A percentile compares a stretch with the other conserved stretches of the same genome.
These are phyloP conservation scores for Lepiota subincarnata DNA, from an alignment of 768 basidiomycete genomes.

Conservation along the genomic window DNA sequence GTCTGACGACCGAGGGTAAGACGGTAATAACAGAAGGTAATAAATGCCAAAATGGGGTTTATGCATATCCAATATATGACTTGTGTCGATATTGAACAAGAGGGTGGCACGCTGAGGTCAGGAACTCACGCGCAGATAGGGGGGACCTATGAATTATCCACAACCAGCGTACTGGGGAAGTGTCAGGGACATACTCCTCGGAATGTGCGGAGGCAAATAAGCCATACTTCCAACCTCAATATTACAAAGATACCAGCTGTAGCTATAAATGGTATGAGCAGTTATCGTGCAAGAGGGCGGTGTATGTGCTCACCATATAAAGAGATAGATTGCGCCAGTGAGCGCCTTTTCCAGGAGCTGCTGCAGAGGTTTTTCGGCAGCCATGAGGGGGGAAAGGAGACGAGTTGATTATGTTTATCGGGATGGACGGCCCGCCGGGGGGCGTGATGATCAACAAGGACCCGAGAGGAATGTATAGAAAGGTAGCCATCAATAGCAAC, in stretches of 20 bases:
- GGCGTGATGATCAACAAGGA: no score
- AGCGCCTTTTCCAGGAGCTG: conserved; percentile 2
- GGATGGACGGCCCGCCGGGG: no score
- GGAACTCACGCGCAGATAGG: conserved; percentile 21
- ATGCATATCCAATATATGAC: conserved; percentile 27
- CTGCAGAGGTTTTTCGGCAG: neutral
- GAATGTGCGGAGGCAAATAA: neutral
- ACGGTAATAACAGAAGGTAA: conserved; percentile 28
- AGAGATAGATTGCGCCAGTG: neutral
- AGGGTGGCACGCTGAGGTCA: neutral
- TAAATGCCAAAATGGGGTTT: conserved; percentile 22
- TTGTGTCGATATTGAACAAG: conserved; percentile 9
- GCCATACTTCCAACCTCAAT: conserved; percentile 30
- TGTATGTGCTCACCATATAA: conserved; percentile 2
- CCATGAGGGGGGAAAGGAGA: neutral
- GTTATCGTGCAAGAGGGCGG: neutral
- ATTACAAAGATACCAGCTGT: conserved; percentile 30
- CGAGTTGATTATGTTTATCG: no score
- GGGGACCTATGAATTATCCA: conserved; percentile 18
- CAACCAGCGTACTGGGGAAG: conserved; percentile 26
- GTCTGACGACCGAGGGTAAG: conserved; percentile 30
- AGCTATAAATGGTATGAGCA: conserved; percentile 18
- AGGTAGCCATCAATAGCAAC: neutral
- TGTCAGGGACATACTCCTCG: neutral
- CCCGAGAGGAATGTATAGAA: no score